Conservation (phyloP, 768 basidiomycete genomes). For the Boletus barrowsii region DNA sequence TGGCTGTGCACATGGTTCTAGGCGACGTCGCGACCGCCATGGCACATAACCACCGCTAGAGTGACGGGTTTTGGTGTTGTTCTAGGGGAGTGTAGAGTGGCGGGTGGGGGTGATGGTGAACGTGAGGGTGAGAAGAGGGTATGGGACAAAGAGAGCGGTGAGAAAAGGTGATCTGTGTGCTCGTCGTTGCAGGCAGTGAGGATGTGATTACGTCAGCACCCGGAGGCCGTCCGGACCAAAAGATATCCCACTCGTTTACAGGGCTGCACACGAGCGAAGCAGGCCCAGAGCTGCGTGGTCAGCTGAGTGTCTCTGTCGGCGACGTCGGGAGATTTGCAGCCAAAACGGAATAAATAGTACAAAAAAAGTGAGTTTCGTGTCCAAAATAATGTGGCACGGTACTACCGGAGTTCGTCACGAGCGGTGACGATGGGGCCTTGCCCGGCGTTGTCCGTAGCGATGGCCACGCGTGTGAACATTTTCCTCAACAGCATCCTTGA, state of each 20-base stretch:
- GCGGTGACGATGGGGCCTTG: slow-evolving; percentile 43
- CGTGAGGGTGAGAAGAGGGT: background rate
- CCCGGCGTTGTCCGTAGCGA: slow-evolving; percentile 42
- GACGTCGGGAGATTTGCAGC: slow-evolving; percentile 7
- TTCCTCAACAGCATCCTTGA: slow-evolving; percentile 41
- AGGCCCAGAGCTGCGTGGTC: slow-evolving; percentile 15
- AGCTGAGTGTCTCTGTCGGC: background rate
- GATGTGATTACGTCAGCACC: slow-evolving; percentile 20
- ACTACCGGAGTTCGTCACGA: slow-evolving; percentile 39
- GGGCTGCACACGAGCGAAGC: slow-evolving; percentile 8
- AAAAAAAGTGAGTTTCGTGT: slow-evolving; percentile 24
- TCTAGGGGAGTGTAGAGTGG: background rate
- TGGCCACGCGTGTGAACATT: slow-evolving; percentile 41
- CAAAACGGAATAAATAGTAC: slow-evolving; percentile 4
- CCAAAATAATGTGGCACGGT: slow-evolving; percentile 32
- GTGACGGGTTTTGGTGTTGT: background rate
- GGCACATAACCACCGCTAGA: too few relatives aligned
- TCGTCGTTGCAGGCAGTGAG: slow-evolving; percentile 25
- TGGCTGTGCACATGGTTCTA: too few relatives aligned
- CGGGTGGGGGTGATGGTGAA: background rate
- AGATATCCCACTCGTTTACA: background rate
- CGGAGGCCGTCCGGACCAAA: slow-evolving; percentile 24
- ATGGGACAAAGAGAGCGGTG: background rate
- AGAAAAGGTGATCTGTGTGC: slow-evolving; percentile 4
- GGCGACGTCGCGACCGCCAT: too few relatives aligned